Percentiles rank a stretch among this genome's conserved stretches.
These are phyloP conservation scores for Pichia gijzeniarum DNA, from an alignment of 805 yeast genomes.

Conservation along the genomic window DNA sequence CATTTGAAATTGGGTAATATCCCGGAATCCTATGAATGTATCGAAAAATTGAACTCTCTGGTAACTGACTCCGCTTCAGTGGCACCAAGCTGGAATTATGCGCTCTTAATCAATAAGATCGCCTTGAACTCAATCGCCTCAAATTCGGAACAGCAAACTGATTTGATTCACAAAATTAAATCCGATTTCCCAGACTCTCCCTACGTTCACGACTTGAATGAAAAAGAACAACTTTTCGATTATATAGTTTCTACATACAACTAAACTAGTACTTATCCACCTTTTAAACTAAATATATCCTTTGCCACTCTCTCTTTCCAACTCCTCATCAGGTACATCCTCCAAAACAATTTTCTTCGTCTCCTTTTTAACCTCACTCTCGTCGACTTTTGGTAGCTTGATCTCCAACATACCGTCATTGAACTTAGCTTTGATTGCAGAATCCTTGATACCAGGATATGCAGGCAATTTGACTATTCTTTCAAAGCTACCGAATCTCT, in stretches of 20 bases:
- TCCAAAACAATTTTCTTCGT: slow-evolving; percentile 24
- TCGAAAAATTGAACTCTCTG: slow-evolving; percentile 29
- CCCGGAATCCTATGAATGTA: slow-evolving; percentile 73
- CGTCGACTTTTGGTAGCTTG: slow-evolving; percentile 39
- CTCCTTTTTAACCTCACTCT: slow-evolving; percentile 12
- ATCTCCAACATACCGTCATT: slow-evolving; percentile 49
- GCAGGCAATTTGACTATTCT: slow-evolving; percentile 52
- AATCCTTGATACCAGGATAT: slow-evolving; percentile 46
- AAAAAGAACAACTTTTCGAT: slow-evolving; percentile 61
- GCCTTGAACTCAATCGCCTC: slow-evolving; percentile 55
- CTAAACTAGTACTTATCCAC: not conserved
- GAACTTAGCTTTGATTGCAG: slow-evolving; percentile 46
- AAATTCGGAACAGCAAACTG: slow-evolving; percentile 14
- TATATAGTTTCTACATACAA: slow-evolving; percentile 42
- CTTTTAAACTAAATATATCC: slow-evolving; percentile 3
- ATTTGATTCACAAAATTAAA: slow-evolving; percentile 35
- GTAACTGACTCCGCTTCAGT: not conserved
- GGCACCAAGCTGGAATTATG: slow-evolving; percentile 28
- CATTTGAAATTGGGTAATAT: slow-evolving; percentile 73
- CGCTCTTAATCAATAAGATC: slow-evolving; percentile 58
- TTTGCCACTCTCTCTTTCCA: slow-evolving; percentile 20
- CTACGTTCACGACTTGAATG: slow-evolving; percentile 49
- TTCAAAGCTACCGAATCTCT: slow-evolving; percentile 51
- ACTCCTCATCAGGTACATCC: slow-evolving; percentile 28
- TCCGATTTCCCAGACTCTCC: slow-evolving; percentile 42